These are phyloP conservation scores for Podospora pseudoanserina DNA, from an alignment of 495 filamentous ascomycete genomes.

Conservation along the genomic window DNA sequence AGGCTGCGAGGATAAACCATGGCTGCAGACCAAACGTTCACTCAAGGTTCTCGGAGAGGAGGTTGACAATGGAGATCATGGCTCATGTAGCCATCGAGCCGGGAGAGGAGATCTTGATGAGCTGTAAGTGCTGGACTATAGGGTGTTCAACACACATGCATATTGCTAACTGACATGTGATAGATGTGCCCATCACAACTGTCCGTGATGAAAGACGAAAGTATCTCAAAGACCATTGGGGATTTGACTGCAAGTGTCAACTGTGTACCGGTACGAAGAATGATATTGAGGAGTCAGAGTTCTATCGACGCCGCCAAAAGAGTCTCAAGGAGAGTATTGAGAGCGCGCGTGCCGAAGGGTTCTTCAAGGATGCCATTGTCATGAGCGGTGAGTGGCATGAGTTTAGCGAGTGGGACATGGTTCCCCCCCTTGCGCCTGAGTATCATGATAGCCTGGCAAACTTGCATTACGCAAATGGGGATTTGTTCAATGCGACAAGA, in stretches of 20 bases:
- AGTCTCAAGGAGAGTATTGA: slow-evolving; percentile 31
- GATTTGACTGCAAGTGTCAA: slow-evolving; percentile 39
- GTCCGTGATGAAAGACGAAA: slow-evolving; percentile 25
- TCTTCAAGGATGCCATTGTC: slow-evolving; percentile 35
- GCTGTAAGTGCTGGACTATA: slow-evolving; percentile 31
- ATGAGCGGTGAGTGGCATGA: slow-evolving; percentile 33
- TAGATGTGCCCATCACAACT: slow-evolving; percentile 36
- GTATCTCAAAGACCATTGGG: slow-evolving; percentile 35
- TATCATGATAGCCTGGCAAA: slow-evolving; percentile 39
- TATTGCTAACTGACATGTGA: not conserved
- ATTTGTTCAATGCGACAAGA: slow-evolving; percentile 33
- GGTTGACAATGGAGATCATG: slow-evolving; percentile 37
- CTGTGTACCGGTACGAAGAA: slow-evolving; percentile 35
- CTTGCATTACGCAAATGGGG: slow-evolving; percentile 33
- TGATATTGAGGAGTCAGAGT: slow-evolving; percentile 36
- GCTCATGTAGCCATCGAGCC: slow-evolving; percentile 37
- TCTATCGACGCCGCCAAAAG: slow-evolving; percentile 31
- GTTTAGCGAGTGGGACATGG: slow-evolving; percentile 33
- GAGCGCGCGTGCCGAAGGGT: slow-evolving; percentile 31
- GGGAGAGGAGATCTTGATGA: slow-evolving; percentile 42
- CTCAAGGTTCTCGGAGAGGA: slow-evolving; percentile 34
- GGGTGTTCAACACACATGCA: not conserved
- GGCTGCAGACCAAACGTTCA: slow-evolving; percentile 42
- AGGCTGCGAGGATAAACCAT: slow-evolving; percentile 44
- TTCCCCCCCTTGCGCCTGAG: slow-evolving; percentile 33